These are phyloP conservation scores for Paulownia fortunei DNA, from an alignment of 257 asterid species.

Conservation along the genomic window DNA sequence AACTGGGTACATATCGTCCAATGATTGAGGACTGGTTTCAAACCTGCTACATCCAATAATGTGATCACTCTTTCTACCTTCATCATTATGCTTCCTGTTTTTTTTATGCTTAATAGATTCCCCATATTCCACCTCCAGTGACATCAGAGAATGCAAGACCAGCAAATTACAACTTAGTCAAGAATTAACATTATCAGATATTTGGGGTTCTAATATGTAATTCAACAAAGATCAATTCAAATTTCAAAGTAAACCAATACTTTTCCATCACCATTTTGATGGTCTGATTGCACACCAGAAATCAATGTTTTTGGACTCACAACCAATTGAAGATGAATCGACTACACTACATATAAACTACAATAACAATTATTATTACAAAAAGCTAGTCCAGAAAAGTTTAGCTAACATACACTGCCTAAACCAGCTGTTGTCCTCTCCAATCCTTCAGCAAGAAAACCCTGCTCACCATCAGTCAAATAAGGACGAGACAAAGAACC, in stretches of 20 bases:
- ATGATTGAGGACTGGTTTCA: background rate
- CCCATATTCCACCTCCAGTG: background rate
- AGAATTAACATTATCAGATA: background rate
- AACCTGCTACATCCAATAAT: background rate
- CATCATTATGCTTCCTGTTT: background rate
- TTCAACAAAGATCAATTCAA: background rate
- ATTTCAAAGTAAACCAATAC: slow-evolving; percentile 7
- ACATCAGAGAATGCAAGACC: background rate
- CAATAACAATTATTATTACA: slow-evolving; percentile 7
- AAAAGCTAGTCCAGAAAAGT: slow-evolving; percentile 24
- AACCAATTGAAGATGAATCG: background rate
- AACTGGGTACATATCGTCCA: background rate
- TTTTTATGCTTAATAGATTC: background rate
- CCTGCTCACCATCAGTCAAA: slow-evolving; percentile 61
- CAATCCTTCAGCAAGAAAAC: slow-evolving; percentile 96
- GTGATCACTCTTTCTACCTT: background rate
- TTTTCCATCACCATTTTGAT: background rate
- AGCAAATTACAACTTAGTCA: background rate
- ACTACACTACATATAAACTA: background rate
- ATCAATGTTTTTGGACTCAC: background rate
- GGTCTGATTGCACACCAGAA: slow-evolving; percentile 11
- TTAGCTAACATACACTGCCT: slow-evolving; percentile 84
- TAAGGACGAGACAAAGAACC: background rate
- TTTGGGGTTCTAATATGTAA: background rate
- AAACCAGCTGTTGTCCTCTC: slow-evolving; percentile 96